Evolutionary conservation across 176 grass and related monocot species (phyloP), one percentile per base, ranked within the genome.

Genomic region (Tillandsia leiboldiana): DNA sequence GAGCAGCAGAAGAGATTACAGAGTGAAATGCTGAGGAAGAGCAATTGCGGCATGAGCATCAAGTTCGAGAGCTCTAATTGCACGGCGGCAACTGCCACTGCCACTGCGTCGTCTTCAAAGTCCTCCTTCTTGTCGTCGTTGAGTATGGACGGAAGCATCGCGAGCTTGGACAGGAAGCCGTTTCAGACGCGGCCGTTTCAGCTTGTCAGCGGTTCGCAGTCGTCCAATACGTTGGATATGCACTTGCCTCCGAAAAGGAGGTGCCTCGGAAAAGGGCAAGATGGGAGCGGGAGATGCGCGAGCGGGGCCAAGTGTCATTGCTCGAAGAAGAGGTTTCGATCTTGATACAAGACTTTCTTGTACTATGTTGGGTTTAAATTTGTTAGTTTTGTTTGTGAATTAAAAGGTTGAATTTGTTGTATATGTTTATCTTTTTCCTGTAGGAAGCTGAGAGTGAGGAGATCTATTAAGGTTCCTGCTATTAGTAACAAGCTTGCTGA

Each of bases 401-500:
- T 51, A 53, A 26, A 42, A 42, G 33, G 7, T 42, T 42, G 33
- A 42, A 52, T 15, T 10, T 12, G 51, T 42, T 78, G 23, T 69
- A 15, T 52, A 12, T 49, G 22, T 78, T 52, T 51, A n/a, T n/a
- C 22, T 61, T 68, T 75, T 73, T 70, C 15, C n/a, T n/a, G 5
- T 65, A 97, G 93, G 82, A 97, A 92, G 69, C 80, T 92, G 22
- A 90, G 84, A 83, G 80, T 92, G 67, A 92, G 71, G 81, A 97
- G 93, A 59, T 90, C 93, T 70, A 97, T 97, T 54, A 97, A 90
- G 79, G 93, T 97, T 61, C 93, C 93, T 72, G 93, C 93, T 33
- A 84, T 97, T 57, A 97, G 93, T 78, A 90, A 92, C 66, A 97
- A 97, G 79, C 75, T 97, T 4, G 89, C 89, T 18, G 93, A 92